These are phyloP conservation scores for Gossypioides kirkii DNA, from an alignment of 345 rosid species.

Conservation along the genomic window DNA sequence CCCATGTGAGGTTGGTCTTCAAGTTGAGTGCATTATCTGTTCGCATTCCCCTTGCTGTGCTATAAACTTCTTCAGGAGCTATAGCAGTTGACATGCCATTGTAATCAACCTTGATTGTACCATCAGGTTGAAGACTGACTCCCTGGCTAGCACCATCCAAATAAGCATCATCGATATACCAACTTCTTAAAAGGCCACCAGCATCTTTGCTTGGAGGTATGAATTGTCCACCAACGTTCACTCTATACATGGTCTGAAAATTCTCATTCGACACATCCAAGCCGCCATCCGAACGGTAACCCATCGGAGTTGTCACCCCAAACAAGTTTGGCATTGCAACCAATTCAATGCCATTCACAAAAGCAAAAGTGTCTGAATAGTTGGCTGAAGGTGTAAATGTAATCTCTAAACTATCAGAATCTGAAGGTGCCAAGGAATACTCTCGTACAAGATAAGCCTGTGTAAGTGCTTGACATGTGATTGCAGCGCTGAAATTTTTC, in stretches of 20 bases:
- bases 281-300: conserved; percentile 27
- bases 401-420: conserved; percentile 32
- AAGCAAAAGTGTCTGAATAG: conserved; percentile 43
- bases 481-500: conserved; percentile 66
- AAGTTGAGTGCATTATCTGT: conserved; percentile 26
- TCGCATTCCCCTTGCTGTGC: conserved; percentile 61
- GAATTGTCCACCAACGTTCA: conserved; percentile 72
- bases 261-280: conserved; percentile 28
- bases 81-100: conserved; percentile 28
- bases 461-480: conserved; percentile 65
- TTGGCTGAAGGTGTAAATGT: conserved; percentile 50
- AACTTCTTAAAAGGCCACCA: conserved; percentile 47
- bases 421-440: conserved; percentile 46
- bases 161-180: conserved; percentile 69
- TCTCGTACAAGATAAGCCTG: conserved; percentile 66
- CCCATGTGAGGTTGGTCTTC: conserved; percentile 64
- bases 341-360: conserved; percentile 76
- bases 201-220: conserved; percentile 58
- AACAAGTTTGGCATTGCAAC: conserved; percentile 52
- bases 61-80: conserved; percentile 65
- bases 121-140: conserved; percentile 16
- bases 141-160: conserved; percentile 50
- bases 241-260: conserved; percentile 58
- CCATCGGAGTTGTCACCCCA: conserved; percentile 42
- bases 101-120: conserved; percentile 31